Conservation (phyloP, 2,329 filamentous ascomycete species). For the Trichoderma sp. region DNA sequence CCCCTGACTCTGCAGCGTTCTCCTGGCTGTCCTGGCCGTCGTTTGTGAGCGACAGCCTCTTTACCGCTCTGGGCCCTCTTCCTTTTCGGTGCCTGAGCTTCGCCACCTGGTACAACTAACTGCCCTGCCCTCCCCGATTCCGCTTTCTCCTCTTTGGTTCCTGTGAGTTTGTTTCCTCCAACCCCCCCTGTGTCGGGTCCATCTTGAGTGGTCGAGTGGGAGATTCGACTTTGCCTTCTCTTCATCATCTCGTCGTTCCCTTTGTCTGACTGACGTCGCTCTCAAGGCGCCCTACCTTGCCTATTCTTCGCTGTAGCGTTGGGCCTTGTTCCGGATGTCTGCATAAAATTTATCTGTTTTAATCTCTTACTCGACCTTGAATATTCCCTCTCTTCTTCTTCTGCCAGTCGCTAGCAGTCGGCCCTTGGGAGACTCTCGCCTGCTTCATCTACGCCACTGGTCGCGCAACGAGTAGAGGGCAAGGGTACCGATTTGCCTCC, state of each 20-base stretch:
- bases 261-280: slow-evolving; percentile 5
- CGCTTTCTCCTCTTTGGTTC: slow-evolving; percentile 12
- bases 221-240: neutral
- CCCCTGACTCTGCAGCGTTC: neutral
- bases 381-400: neutral
- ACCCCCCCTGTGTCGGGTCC: slow-evolving; percentile 8
- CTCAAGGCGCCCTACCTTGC: neutral
- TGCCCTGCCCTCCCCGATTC: slow-evolving; percentile 11
- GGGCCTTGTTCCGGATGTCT: slow-evolving; percentile 15
- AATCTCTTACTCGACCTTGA: slow-evolving; percentile 8
- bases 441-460: neutral
- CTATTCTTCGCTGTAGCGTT: neutral
- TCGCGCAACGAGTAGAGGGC: neutral
- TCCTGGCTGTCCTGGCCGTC: neutral
- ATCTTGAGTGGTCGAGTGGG: slow-evolving; percentile 3
- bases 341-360: neutral
- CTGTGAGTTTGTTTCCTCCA: slow-evolving; percentile 8
- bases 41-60: slow-evolving; percentile 8
- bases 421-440: neutral
- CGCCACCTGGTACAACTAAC: slow-evolving; percentile 14
- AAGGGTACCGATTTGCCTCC: neutral
- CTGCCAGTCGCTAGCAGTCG: neutral
- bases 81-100: slow-evolving; percentile 19
- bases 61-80: slow-evolving; percentile 3
- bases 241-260: neutral